phyloP scores from a whole-genome alignment of 129 eudicot genomes.

The Sambucus nigra region DNA sequence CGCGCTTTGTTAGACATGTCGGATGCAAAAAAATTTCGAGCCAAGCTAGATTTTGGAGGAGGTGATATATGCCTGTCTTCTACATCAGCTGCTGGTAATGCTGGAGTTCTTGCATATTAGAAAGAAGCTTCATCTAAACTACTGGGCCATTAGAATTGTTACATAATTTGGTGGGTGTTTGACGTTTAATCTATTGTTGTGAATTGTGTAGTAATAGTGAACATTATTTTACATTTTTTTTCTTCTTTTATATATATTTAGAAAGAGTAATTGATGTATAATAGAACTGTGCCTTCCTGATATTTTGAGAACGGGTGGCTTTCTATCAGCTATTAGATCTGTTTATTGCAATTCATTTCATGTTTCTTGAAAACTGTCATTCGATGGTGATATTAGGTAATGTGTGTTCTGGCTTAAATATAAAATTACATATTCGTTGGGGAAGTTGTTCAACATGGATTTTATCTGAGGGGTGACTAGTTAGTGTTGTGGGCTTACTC shows the following conservation, averaged over 20 bases:
- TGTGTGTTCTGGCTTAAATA: no score
- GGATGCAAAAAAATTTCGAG: slow-evolving; percentile 16
- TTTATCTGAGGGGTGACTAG: no score
- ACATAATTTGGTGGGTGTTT: not conserved
- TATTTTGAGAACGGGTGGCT: not conserved
- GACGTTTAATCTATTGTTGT: slow-evolving; percentile 2
- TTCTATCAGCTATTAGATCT: not conserved
- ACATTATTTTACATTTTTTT: not conserved
- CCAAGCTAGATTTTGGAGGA: slow-evolving; percentile 15
- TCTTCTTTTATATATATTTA: not conserved
- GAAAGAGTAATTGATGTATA: not conserved
- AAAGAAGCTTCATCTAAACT: not conserved
- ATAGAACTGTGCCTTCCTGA: not conserved
- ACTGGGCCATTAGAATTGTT: not conserved
- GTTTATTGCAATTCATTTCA: not conserved
- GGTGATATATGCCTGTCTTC: slow-evolving; percentile 6
- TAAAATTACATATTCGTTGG: no score
- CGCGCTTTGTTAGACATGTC: slow-evolving; percentile 36
- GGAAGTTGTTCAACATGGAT: no score
- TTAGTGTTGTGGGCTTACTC: no score
- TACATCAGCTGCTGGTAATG: slow-evolving; percentile 10
- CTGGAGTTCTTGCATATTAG: slow-evolving; percentile 24
- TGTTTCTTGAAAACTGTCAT: no score
- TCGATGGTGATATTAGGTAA: no score
- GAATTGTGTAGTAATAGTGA: slow-evolving; percentile 6